A percentile compares a stretch with the other conserved stretches of the same genome.
Conservation (phyloP, 2,329 filamentous ascomycete genomes). For the Fusarium sp. region DNA sequence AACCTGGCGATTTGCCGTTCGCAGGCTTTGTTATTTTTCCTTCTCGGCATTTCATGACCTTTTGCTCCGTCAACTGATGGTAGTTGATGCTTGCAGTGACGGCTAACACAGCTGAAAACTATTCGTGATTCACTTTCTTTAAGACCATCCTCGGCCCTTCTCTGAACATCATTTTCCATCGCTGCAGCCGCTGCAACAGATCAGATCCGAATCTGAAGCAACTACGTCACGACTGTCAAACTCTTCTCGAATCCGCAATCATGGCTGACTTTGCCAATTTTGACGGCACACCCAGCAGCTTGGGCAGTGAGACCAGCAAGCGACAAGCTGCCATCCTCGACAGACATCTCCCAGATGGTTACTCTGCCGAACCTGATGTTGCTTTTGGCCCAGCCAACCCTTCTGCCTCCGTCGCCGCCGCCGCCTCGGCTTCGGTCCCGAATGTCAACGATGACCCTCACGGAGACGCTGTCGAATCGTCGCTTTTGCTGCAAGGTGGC, state of each 20-base stretch:
- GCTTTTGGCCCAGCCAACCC: slow-evolving; percentile 46
- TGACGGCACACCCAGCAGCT: slow-evolving; percentile 47
- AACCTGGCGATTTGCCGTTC: slow-evolving; percentile 26
- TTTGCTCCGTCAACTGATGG: slow-evolving; percentile 21
- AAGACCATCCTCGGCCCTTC: slow-evolving; percentile 17
- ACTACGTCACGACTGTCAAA: slow-evolving; percentile 36
- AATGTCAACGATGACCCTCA: slow-evolving; percentile 36
- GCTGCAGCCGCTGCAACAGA: background rate
- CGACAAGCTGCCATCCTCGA: slow-evolving; percentile 57
- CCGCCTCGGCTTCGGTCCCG: slow-evolving; percentile 36
- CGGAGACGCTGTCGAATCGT: slow-evolving; percentile 70
- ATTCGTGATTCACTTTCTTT: slow-evolving; percentile 19
- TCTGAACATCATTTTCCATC: slow-evolving; percentile 9
- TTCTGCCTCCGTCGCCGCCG: slow-evolving; percentile 24
- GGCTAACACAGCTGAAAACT: slow-evolving; percentile 30
- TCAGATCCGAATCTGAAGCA: slow-evolving; percentile 3
- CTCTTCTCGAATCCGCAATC: slow-evolving; percentile 13
- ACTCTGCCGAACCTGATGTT: slow-evolving; percentile 58
- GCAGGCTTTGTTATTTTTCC: slow-evolving; percentile 22
- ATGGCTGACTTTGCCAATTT: slow-evolving; percentile 53
- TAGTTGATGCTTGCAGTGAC: slow-evolving; percentile 33
- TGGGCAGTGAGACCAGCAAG: slow-evolving; percentile 48
- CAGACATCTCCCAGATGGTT: slow-evolving; percentile 58
- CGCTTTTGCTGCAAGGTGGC: slow-evolving; percentile 79
- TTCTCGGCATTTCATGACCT: slow-evolving; percentile 10